Percentiles rank a stretch among this genome's conserved stretches.
Conservation (phyloP, 2,329 filamentous ascomycete genomes). For the Lasiodiplodia hormozganensis region DNA sequence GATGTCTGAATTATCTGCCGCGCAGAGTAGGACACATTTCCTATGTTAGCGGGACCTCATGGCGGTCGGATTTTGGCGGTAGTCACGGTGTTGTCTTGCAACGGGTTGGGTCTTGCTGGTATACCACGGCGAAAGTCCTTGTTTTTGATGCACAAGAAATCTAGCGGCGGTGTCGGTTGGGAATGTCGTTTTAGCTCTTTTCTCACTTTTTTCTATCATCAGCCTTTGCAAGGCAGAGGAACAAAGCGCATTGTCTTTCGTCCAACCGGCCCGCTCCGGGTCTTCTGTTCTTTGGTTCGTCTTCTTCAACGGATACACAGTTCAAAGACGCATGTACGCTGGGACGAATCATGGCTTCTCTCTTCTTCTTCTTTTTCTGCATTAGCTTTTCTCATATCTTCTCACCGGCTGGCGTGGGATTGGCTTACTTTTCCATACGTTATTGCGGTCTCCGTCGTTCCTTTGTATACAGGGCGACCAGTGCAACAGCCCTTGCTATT, state of each 20-base stretch:
- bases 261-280: constrained; percentile 22
- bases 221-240: constrained; percentile 22
- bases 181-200: constrained; percentile 26
- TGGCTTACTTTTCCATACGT: constrained; percentile 32
- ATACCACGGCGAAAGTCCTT: constrained; percentile 47
- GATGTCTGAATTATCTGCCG: constrained; percentile 25
- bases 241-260: constrained; percentile 23
- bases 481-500: constrained; percentile 5
- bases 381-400: constrained; percentile 11
- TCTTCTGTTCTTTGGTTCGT: constrained; percentile 29
- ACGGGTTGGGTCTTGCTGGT: constrained; percentile 38
- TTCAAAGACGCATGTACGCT: constrained; percentile 42
- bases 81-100: constrained; percentile 30
- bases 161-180: constrained; percentile 46
- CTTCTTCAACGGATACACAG: constrained; percentile 25
- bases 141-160: constrained; percentile 38
- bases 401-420: constrained; percentile 22
- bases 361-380: constrained; percentile 33
- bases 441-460: constrained; percentile 35
- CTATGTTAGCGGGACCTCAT: constrained; percentile 43
- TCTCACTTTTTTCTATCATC: constrained; percentile 20
- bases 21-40: constrained; percentile 44
- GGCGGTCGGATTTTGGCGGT: constrained; percentile 27
- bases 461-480: constrained; percentile 5
- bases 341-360: constrained; percentile 40